Evolutionary conservation across 1,284 basidiomycete species (phyloP).

Genomic region (Phylloboletellus chloephorus): DNA sequence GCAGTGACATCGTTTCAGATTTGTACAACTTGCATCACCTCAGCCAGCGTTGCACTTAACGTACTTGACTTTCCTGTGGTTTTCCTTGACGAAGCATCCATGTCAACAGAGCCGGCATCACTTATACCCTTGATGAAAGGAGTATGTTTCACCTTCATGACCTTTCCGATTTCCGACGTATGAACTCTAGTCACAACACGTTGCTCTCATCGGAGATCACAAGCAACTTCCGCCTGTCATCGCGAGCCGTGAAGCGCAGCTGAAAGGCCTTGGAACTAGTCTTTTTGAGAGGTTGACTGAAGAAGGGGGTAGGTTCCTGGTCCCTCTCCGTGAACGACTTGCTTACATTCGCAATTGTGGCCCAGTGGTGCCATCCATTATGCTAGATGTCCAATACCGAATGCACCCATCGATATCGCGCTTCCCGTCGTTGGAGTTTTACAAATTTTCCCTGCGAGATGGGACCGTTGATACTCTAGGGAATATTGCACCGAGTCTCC

Average conservation of each 20-base stretch:
- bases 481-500: slow-evolving; percentile 45
- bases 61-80: slow-evolving; percentile 88
- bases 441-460: slow-evolving; percentile 63
- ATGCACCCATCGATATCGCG: slow-evolving; percentile 89
- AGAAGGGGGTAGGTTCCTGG: slow-evolving; percentile 56
- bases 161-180: slow-evolving; percentile 13
- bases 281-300: slow-evolving; percentile 86
- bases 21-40: slow-evolving; percentile 79
- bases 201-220: slow-evolving; percentile 91
- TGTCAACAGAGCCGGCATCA: slow-evolving; percentile 90
- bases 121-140: slow-evolving; percentile 87
- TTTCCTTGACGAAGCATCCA: slow-evolving; percentile 91
- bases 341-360: slow-evolving; percentile 18
- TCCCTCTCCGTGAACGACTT: slow-evolving; percentile 8
- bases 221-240: slow-evolving; percentile 95
- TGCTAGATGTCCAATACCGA: slow-evolving; percentile 90
- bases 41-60: slow-evolving; percentile 54
- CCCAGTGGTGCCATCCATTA: slow-evolving; percentile 71
- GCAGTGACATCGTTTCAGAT: slow-evolving; percentile 43
- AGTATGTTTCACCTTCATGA: slow-evolving; percentile 37
- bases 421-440: slow-evolving; percentile 85
- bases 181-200: slow-evolving; percentile 60
- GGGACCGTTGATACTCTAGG: slow-evolving; percentile 64
- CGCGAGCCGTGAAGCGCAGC: slow-evolving; percentile 62
- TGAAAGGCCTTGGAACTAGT: slow-evolving; percentile 70